Evolutionary conservation across 352 stramenopile species (phyloP), one percentile per base, ranked within the genome.

Genomic region (Halophytophthora batemanensis): DNA sequence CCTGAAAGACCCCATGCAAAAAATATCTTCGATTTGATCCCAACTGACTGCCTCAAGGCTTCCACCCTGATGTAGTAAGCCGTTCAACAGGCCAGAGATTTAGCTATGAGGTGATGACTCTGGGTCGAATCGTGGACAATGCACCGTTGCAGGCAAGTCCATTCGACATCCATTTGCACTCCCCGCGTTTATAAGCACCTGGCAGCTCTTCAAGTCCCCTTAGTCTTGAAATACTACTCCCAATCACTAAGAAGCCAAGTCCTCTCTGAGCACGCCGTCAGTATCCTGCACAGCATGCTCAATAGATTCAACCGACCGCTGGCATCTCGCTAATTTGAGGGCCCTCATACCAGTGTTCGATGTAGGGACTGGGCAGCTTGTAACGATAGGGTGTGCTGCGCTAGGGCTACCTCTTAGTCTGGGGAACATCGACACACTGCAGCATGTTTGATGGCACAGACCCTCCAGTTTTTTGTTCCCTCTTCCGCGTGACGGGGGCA

Each of bases 401-500:
- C 48, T 72, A 0, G 56, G 59, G 15, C 21, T 61, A 0, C 63
- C 59, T 6, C 49, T 72, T 6, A 53, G 50, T 3, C 50, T 68
- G 2, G 63, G 63, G 4, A 61, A 53, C 18, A 33, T 72, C 7
- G 38, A 43, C 6, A 60, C 40, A 0, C 37, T 74, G 10, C 50
- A 56, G 12, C 71, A 53, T 22, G 61, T 66, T 11, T 68, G 1
- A 29, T 76, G 13, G 21, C 62, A 13, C 19, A 50, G 29, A 71
- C 63, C 1, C 73, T 73, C 35, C 59, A 76, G n/a, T n/a, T 31
- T 66, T 73, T 17, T 76, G 56, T 59, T 73, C 71, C 45, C 72
- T 73, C 49, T 46, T 54, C 19, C 44, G 58, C 47, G 53, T 65
- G 17, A 68, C 61, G 29, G 48, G 43, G 13, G 45, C 53, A 8